Percentiles rank a stretch among this genome's conserved stretches.
phyloP scores from a whole-genome alignment of 345 rosid genomes.

The Bruguiera parviflora region DNA sequence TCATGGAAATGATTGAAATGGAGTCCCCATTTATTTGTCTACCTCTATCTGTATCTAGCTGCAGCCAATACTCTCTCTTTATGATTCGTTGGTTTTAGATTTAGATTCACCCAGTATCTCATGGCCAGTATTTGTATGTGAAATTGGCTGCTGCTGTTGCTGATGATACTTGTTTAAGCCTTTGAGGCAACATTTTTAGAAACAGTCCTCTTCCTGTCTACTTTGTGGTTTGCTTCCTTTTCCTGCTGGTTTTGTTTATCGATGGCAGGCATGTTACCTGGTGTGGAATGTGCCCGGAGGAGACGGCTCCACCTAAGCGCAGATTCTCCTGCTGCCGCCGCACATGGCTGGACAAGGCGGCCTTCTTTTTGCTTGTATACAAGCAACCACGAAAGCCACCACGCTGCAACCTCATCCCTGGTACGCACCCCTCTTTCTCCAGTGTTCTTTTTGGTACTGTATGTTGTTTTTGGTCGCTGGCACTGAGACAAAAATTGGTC shows the following conservation, averaged over 20 bases:
- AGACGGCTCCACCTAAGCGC: conserved; percentile 63
- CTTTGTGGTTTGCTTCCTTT: not conserved
- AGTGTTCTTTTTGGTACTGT: not conserved
- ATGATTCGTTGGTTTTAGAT: not conserved
- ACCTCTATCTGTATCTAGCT: not conserved
- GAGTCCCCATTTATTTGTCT: conserved; percentile 7
- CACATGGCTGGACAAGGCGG: conserved; percentile 40
- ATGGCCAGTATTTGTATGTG: no score
- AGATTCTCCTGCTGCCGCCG: conserved; percentile 28
- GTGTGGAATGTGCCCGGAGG: conserved; percentile 78
- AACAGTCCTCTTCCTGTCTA: not conserved
- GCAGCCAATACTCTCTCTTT: not conserved
- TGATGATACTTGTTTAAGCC: no score
- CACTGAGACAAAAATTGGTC: conserved; percentile 4
- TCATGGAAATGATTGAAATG: not conserved
- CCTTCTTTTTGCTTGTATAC: conserved; percentile 59
- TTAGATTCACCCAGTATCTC: no score
- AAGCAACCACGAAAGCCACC: conserved; percentile 44
- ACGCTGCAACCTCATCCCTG: conserved; percentile 29
- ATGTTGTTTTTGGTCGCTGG: not conserved
- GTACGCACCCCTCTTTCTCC: conserved; percentile 16
- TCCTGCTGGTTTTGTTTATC: not conserved
- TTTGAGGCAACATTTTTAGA: not conserved
- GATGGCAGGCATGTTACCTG: conserved; percentile 90
- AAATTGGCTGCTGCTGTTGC: no score